Evolutionary conservation across 306 rosid genomes (phyloP).

Genomic region (Trifolium fragiferum): DNA sequence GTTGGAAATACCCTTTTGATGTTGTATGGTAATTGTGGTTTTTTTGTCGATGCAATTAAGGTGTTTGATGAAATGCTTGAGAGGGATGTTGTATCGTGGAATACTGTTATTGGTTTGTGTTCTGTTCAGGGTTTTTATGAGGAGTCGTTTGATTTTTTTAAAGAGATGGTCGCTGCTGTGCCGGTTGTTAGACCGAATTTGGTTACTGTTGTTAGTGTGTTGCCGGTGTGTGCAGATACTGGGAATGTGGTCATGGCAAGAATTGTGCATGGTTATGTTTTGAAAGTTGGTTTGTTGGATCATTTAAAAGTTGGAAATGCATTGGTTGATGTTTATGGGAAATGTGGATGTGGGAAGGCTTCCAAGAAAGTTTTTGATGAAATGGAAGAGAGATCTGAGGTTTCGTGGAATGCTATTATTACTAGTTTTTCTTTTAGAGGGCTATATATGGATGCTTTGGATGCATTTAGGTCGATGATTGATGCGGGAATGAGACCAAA

Average conservation of each 20-base stretch:
- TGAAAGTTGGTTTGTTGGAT: constrained; percentile 73
- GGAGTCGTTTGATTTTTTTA: constrained; percentile 53
- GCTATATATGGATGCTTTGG: constrained; percentile 53
- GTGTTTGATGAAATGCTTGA: constrained; percentile 80
- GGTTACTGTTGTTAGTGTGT: constrained; percentile 63
- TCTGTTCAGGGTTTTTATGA: constrained; percentile 54
- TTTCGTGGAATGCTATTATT: constrained; percentile 86
- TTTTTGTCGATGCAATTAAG: constrained; percentile 50
- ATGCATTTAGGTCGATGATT: constrained; percentile 67
- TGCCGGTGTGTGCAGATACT: constrained; percentile 69
- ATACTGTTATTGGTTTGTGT: constrained; percentile 65
- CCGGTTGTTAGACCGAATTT: constrained; percentile 56
- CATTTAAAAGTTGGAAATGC: constrained; percentile 67
- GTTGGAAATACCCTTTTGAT: constrained; percentile 78
- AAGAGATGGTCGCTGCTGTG: constrained; percentile 51
- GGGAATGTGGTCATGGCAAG: constrained; percentile 57
- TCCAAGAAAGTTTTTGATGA: constrained; percentile 68
- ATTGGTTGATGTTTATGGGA: constrained; percentile 81
- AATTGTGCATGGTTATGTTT: constrained; percentile 66
- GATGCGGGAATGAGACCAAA: constrained; percentile 61
- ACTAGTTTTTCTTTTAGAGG: constrained; percentile 69
- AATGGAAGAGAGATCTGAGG: constrained; percentile 68
- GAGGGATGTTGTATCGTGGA: constrained; percentile 84
- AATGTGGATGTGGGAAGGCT: constrained; percentile 69
- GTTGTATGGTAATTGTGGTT: constrained; percentile 65